These are phyloP conservation scores for Candida albicans DNA, from an alignment of 1,139 yeast genomes.

Conservation along the genomic window DNA sequence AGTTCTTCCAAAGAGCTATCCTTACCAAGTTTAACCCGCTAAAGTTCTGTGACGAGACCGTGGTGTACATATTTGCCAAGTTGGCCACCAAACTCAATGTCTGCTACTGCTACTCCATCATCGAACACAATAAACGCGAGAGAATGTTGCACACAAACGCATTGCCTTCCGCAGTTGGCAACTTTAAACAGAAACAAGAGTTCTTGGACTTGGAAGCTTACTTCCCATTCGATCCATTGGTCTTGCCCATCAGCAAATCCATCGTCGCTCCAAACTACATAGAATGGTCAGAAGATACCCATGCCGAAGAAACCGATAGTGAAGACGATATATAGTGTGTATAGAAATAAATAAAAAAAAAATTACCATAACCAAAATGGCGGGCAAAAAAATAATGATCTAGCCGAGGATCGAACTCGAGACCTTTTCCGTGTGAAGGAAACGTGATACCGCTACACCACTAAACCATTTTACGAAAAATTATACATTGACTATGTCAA, in stretches of 20 bases:
- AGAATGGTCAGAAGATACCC: slow-evolving; percentile 69
- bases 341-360: slow-evolving; percentile 17
- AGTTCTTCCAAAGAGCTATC: slow-evolving; percentile 82
- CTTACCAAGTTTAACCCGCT: slow-evolving; percentile 91
- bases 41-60: slow-evolving; percentile 90
- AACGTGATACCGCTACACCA: slow-evolving; percentile 45
- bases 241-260: slow-evolving; percentile 60
- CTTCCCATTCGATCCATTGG: slow-evolving; percentile 93
- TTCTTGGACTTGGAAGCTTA: slow-evolving; percentile 87
- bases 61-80: slow-evolving; percentile 90
- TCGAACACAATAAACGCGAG: slow-evolving; percentile 85
- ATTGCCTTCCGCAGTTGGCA: slow-evolving; percentile 35
- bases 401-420: slow-evolving; percentile 45
- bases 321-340: slow-evolving; percentile 6
- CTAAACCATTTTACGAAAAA: slow-evolving; percentile 23
- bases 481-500: neutral
- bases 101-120: slow-evolving; percentile 89
- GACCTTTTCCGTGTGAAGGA: slow-evolving; percentile 41
- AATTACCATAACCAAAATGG: slow-evolving; percentile 14
- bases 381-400: slow-evolving; percentile 20
- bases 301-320: slow-evolving; percentile 35
- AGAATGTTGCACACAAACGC: slow-evolving; percentile 42
- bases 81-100: slow-evolving; percentile 87
- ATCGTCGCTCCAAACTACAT: slow-evolving; percentile 58
- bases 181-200: slow-evolving; percentile 64